Evolutionary conservation across 768 basidiomycete genomes (phyloP).

Genomic region (Boletellus emodensis): DNA sequence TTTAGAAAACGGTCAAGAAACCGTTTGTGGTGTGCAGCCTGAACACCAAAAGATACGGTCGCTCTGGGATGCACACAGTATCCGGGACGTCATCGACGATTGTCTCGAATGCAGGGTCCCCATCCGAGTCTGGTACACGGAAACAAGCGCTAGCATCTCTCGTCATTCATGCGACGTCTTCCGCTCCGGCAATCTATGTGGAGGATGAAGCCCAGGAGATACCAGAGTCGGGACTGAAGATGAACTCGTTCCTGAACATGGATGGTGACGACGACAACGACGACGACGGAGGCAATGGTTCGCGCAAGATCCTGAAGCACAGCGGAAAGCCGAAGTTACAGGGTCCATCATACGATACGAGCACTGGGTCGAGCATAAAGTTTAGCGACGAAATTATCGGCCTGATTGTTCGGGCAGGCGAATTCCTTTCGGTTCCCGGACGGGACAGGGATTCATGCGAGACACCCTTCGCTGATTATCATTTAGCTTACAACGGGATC

Average conservation of each 20-base stretch:
- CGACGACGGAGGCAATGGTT: not conserved
- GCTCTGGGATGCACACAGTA: no score
- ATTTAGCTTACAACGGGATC: no score
- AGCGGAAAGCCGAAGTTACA: not conserved
- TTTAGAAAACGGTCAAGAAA: no score
- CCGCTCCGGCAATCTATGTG: slow-evolving; percentile 18
- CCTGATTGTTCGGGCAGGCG: slow-evolving; percentile 3
- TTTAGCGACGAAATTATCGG: slow-evolving; percentile 19
- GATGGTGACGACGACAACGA: slow-evolving; percentile 3
- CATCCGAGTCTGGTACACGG: no score
- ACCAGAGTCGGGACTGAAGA: slow-evolving; percentile 1
- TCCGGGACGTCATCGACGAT: no score
- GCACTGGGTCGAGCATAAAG: not conserved
- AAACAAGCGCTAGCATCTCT: no score
- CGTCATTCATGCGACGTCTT: slow-evolving; percentile 12
- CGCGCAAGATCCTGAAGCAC: not conserved
- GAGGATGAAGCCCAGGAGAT: slow-evolving; percentile 14
- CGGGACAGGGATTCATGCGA: not conserved
- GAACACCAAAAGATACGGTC: no score
- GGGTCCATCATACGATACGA: slow-evolving; percentile 15
- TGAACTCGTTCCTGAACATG: slow-evolving; percentile 15
- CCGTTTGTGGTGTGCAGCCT: no score
- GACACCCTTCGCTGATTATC: no score
- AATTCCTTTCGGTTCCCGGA: slow-evolving; percentile 15
- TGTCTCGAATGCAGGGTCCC: no score